A percentile compares a stretch with the other conserved stretches of the same genome.
Evolutionary conservation across 805 yeast species (phyloP).

Genomic region (Brettanomyces custersianus): DNA sequence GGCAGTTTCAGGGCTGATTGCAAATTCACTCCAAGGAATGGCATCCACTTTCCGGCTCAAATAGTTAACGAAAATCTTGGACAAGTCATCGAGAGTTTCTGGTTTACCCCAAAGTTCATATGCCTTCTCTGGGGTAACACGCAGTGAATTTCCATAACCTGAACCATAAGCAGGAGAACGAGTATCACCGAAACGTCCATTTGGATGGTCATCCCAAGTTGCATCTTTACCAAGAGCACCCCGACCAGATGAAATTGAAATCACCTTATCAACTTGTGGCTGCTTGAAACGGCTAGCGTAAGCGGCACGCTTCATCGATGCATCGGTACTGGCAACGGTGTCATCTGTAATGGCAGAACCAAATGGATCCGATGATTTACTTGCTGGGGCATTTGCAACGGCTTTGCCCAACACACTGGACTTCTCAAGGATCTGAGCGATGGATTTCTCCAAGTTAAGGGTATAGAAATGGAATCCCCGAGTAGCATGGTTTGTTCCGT

Average conservation of each 20-base stretch:
- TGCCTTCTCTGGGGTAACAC: conserved; percentile 61
- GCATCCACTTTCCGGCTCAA: conserved; percentile 66
- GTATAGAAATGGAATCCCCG: conserved; percentile 90
- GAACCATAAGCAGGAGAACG: conserved; percentile 97
- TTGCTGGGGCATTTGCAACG: conserved; percentile 30
- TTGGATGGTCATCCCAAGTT: conserved; percentile 95
- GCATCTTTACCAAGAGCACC: conserved; percentile 84
- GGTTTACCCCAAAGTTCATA: conserved; percentile 78
- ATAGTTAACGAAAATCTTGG: conserved; percentile 60
- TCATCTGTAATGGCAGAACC: too few relatives aligned
- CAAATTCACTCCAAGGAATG: conserved; percentile 88
- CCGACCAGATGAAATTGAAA: conserved; percentile 76
- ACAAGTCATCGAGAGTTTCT: conserved; percentile 45
- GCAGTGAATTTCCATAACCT: conserved; percentile 78
- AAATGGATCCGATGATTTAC: conserved; percentile 22
- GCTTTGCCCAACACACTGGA: conserved; percentile 46
- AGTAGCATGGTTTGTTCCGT: conserved; percentile 46
- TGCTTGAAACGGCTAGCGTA: conserved; percentile 23
- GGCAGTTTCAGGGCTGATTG: conserved; percentile 82
- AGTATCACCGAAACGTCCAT: conserved; percentile 93
- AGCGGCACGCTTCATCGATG: conserved; percentile 29
- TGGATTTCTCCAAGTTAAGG: conserved; percentile 83
- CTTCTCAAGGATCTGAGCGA: conserved; percentile 70
- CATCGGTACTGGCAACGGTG: conserved; percentile 22
- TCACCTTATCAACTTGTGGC: conserved; percentile 43